Evolutionary conservation across 1,139 yeast genomes (phyloP), one percentile per base, ranked within the genome.

Genomic region (Meyerozyma sp.): DNA sequence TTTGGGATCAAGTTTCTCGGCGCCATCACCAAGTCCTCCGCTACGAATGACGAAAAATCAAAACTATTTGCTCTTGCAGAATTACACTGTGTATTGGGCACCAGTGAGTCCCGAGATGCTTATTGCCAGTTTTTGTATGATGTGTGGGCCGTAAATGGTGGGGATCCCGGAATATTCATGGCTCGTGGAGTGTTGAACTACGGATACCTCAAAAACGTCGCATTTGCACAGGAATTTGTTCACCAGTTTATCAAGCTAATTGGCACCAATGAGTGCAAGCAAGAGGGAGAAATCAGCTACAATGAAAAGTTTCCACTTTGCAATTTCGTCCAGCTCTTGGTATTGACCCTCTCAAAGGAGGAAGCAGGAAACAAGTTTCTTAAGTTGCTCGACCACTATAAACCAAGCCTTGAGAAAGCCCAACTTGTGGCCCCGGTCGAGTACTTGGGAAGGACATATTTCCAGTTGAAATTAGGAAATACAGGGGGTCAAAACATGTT

Each of bases 181-280:
- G 63, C 82, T 10, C 70, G 95, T 46, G 83, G 87, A 1, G 79
- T 86, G 9, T 63, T 87, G 48, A 87, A 87, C 55, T 88, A 85
- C 59, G 66, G 84, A 13, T 77, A 82, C 54, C 71, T 83, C 50
- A 75, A 76, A 47, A 85, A 87, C 57, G 59, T 84, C 40, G 75
- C 84, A 45, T 79, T 75, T 55, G 83, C 82, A 4, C 62, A 66
- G 39, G 75, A 72, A 43, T 62, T 81, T 1, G 52, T 75, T 16
- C 54, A 56, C 5, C 56, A 59, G 27, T 82, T 81, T 50, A 46
- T 75, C 25, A 60, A 54, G 27, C 56, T 72, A 40, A 48, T 48
- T 3, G 41, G 42, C 8, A 54, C 53, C 7, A 50, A 53, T 6
- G 40, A 45, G 4, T 41, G 45, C 6, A 44, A 44, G 20, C 56